Base-by-base conservation (phyloP, 352 stramenopile genomes). In the Pythium dissimile region DNA sequence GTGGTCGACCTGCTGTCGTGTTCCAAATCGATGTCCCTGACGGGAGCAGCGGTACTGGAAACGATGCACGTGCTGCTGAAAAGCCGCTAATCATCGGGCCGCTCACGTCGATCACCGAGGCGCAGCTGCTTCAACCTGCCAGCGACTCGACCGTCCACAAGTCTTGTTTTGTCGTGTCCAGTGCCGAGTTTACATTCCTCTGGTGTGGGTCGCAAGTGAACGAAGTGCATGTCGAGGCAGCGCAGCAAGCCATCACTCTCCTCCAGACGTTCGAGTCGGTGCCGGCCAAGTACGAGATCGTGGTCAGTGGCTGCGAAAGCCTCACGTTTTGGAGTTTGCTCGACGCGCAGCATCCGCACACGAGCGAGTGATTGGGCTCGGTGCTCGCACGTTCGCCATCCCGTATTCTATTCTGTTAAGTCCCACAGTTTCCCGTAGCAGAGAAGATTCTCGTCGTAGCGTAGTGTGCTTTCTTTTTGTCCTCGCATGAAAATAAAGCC, bases 231-330 rank as follows among this genome's bases (percentile, higher is more conserved):
- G 57, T 90, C 24, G 74, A 90, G 37, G 74, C 77, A 7, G 79
- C 77, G 2, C 77, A 88, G 62, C 59, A 79, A 24, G 85, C 79
- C 7, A 76, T 72, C 27, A 62, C 73, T 50, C 65, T 94, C 27
- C 61, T 94, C 50, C 85, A 94, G 65, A 64, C 56, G 41, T 94
- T 83, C 56, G 85, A 94, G 57, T 59, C 72, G 20, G 87, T 93
- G 37, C 85, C 83, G 8, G 59, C 74, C 21, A 85, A 86, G 66
- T 89, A 80, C 50, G 85, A 92, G 31, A 68, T 87, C 18, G 72
- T 92, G 31, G 64, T 60, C 41, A 78, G 87, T 67, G 83, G 83
- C 24, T 80, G 88, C 31, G 85, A 94, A 53, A 72, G 69, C 9
- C 67, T 72, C 45, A 65, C 67, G 47, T 94, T 93, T 56, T 94